These are phyloP conservation scores for Aureobasidium sp. DNA, from an alignment of 2,329 filamentous ascomycete genomes.

Conservation along the genomic window DNA sequence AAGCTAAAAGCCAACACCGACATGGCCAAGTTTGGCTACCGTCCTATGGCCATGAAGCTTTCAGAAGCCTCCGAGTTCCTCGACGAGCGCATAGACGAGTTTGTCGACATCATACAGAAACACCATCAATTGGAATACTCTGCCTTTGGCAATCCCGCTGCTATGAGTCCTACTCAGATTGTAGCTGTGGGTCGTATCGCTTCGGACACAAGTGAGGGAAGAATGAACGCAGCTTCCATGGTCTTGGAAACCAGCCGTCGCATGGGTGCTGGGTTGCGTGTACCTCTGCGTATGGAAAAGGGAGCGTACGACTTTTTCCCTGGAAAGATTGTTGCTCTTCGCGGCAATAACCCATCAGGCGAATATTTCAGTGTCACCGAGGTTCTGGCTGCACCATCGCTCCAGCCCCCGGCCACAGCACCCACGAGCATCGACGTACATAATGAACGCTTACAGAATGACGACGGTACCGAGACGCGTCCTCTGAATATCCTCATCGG, in stretches of 20 bases:
- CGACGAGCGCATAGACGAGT: conserved; percentile 92
- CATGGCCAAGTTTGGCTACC: conserved; percentile 83
- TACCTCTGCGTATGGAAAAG: conserved; percentile 68
- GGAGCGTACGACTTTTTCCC: conserved; percentile 82
- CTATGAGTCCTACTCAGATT: conserved; percentile 75
- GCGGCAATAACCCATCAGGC: conserved; percentile 80
- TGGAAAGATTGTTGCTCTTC: conserved; percentile 82
- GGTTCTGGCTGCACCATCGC: conserved; percentile 63
- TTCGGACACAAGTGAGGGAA: conserved; percentile 78
- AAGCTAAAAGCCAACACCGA: conserved; percentile 81
- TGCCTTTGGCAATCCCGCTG: conserved; percentile 79
- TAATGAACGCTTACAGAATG: conserved; percentile 57
- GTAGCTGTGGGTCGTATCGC: conserved; percentile 88
- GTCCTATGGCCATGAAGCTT: conserved; percentile 88
- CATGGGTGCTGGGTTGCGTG: conserved; percentile 71
- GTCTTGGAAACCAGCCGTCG: conserved; percentile 82
- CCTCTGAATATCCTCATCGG: conserved; percentile 72
- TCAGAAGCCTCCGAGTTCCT: conserved; percentile 88
- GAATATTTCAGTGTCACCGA: conserved; percentile 73
- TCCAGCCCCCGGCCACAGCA: conserved; percentile 65
- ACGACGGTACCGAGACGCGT: conserved; percentile 48
- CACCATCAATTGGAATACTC: conserved; percentile 68
- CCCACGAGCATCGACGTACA: conserved; percentile 58
- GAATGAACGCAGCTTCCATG: conserved; percentile 74
- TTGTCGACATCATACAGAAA: conserved; percentile 63